Percentiles rank a stretch among this genome's conserved stretches.
Conservation (phyloP, 192 early-diverging fungal species). For the Gonapodya sp. region DNA sequence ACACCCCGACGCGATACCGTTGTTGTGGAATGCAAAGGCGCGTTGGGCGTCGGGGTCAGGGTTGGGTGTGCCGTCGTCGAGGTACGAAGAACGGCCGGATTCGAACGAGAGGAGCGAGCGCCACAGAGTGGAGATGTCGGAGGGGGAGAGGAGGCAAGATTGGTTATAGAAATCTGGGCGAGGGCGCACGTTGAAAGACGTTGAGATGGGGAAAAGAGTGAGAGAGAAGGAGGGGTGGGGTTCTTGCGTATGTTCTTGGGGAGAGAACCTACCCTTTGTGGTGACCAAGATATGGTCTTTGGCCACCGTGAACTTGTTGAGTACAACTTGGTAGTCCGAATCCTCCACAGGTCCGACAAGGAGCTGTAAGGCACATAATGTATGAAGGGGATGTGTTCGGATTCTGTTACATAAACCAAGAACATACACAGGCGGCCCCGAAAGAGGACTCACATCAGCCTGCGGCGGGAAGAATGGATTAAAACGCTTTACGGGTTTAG, state of each 20-base stretch:
- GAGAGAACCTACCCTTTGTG: background rate
- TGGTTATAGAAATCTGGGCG: background rate
- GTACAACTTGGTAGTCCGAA: background rate
- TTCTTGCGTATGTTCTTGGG: background rate
- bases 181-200: no score
- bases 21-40: constrained; percentile 11
- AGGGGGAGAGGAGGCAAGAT: background rate
- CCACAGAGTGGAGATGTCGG: background rate
- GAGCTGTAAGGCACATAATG: background rate
- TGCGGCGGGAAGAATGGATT: constrained; percentile 6
- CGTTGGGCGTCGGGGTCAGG: background rate
- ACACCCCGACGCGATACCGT: background rate
- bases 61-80: background rate
- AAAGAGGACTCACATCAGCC: background rate
- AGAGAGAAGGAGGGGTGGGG: background rate
- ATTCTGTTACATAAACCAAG: no score
- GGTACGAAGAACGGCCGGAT: background rate
- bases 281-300: constrained; percentile 1
- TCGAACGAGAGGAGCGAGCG: background rate
- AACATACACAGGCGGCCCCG: no score
- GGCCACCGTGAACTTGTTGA: constrained; percentile 4
- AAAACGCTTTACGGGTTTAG: background rate
- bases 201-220: no score
- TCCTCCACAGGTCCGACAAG: background rate
- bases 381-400: background rate